phyloP scores from a whole-genome alignment of 2,329 filamentous ascomycete species.

The Coleophoma crateriformis region DNA sequence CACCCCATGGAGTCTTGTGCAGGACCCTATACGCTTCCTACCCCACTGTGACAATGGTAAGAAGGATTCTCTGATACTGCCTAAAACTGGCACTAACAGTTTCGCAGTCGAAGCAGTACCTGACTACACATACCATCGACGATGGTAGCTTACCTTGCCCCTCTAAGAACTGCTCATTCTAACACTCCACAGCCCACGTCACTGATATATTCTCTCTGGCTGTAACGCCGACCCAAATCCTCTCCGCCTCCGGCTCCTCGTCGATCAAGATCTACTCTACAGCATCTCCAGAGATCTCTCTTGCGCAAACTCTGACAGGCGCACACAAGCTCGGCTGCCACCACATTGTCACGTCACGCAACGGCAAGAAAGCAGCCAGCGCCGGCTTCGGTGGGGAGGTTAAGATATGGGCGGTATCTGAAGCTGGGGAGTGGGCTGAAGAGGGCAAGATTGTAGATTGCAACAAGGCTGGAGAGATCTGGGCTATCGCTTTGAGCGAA shows the following conservation, averaged over 20 bases:
- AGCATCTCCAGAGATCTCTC: slow-evolving; percentile 62
- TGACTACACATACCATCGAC: slow-evolving; percentile 86
- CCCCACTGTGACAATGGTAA: slow-evolving; percentile 22
- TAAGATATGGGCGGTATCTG: slow-evolving; percentile 71
- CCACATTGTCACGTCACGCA: slow-evolving; percentile 68
- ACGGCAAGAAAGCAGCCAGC: slow-evolving; percentile 70
- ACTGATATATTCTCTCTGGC: slow-evolving; percentile 83
- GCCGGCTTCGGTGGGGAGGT: slow-evolving; percentile 87
- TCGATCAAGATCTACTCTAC: slow-evolving; percentile 77
- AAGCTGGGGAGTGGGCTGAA: slow-evolving; percentile 47
- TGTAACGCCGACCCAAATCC: slow-evolving; percentile 64
- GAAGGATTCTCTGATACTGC: slow-evolving; percentile 1
- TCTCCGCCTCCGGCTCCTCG: slow-evolving; percentile 83
- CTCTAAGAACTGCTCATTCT: slow-evolving; percentile 5
- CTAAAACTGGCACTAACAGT: slow-evolving; percentile 9
- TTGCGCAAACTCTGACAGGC: slow-evolving; percentile 71
- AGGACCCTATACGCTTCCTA: too few relatives aligned
- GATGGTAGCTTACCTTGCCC: slow-evolving; percentile 51
- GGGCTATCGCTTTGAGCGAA: slow-evolving; percentile 81
- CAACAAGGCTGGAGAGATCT: slow-evolving; percentile 66
- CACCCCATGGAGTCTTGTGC: too few relatives aligned
- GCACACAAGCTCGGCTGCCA: slow-evolving; percentile 89
- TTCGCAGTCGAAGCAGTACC: slow-evolving; percentile 92
- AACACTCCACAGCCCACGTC: slow-evolving; percentile 58
- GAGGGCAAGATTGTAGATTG: slow-evolving; percentile 42